Conservation (phyloP, 2,329 filamentous ascomycete species). For the Fusarium irregulare region DNA sequence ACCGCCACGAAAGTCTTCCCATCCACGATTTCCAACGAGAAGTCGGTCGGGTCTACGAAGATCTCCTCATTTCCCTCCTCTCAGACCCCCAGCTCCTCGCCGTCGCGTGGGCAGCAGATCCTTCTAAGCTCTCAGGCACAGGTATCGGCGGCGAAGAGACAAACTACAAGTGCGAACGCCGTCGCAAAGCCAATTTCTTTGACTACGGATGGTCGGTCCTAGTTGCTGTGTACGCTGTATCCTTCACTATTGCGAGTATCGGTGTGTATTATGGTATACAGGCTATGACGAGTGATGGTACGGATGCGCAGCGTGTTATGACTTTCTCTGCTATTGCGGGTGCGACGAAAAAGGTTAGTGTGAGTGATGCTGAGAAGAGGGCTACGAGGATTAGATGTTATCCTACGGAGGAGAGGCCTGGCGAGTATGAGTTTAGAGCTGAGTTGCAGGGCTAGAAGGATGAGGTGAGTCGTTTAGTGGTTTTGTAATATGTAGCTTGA, state of each 20-base stretch:
- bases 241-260: slow-evolving; percentile 17
- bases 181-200: slow-evolving; percentile 27
- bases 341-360: slow-evolving; percentile 29
- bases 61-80: slow-evolving; percentile 33
- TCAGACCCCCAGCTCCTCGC: slow-evolving; percentile 36
- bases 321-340: slow-evolving; percentile 34
- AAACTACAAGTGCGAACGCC: slow-evolving; percentile 18
- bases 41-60: slow-evolving; percentile 22
- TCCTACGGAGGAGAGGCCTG: slow-evolving; percentile 12
- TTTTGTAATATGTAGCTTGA: not conserved
- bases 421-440: slow-evolving; percentile 32
- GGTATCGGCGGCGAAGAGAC: slow-evolving; percentile 1
- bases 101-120: slow-evolving; percentile 36
- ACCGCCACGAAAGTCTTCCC: slow-evolving; percentile 21
- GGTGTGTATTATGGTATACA: slow-evolving; percentile 31
- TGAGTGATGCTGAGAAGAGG: slow-evolving; percentile 18
- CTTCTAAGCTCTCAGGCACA: slow-evolving; percentile 21
- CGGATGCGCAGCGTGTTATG: slow-evolving; percentile 25
- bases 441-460: slow-evolving; percentile 19
- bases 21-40: slow-evolving; percentile 11
- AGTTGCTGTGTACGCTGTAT: slow-evolving; percentile 16
- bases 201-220: slow-evolving; percentile 26
- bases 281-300: slow-evolving; percentile 29
- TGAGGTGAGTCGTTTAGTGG: not conserved
- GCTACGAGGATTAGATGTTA: slow-evolving; percentile 29